Evolutionary conservation across 1,284 basidiomycete genomes (phyloP).

Genomic region (Xanthoconium separans): DNA sequence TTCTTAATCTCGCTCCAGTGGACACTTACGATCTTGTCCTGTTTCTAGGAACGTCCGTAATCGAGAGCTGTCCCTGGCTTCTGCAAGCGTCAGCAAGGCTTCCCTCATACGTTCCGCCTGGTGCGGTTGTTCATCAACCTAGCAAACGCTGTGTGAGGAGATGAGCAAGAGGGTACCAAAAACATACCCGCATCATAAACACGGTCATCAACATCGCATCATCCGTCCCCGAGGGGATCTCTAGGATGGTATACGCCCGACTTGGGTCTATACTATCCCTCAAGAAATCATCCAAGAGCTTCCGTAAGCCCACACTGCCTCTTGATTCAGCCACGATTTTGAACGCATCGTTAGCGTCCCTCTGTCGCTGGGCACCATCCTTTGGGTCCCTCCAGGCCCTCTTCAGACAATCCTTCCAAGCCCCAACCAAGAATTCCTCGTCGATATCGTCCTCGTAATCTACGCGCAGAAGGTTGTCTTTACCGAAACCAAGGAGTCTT

Average conservation of each 20-base stretch:
- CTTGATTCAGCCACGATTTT: slow-evolving; percentile 61
- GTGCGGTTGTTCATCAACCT: slow-evolving; percentile 71
- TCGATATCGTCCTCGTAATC: slow-evolving; percentile 67
- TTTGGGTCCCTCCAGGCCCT: slow-evolving; percentile 58
- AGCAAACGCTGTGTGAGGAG: slow-evolving; percentile 11
- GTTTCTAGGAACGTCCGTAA: slow-evolving; percentile 64
- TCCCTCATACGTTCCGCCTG: slow-evolving; percentile 66
- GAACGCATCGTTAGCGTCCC: slow-evolving; percentile 61
- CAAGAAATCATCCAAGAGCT: slow-evolving; percentile 53
- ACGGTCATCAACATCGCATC: slow-evolving; percentile 76
- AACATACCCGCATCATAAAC: slow-evolving; percentile 69
- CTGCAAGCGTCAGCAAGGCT: slow-evolving; percentile 65
- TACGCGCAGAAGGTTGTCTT: slow-evolving; percentile 53
- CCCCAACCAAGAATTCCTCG: slow-evolving; percentile 65
- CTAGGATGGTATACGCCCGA: slow-evolving; percentile 72
- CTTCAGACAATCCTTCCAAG: slow-evolving; percentile 64
- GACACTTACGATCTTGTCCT: slow-evolving; percentile 68
- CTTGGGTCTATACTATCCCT: slow-evolving; percentile 65
- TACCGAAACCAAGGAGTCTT: slow-evolving; percentile 62
- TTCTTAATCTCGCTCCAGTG: background rate
- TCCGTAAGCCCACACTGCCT: slow-evolving; percentile 48
- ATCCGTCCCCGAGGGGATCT: slow-evolving; percentile 67
- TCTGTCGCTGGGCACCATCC: slow-evolving; percentile 43
- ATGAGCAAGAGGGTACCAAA: slow-evolving; percentile 4
- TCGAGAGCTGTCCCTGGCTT: slow-evolving; percentile 70